Percentiles rank a stretch among this genome's conserved stretches.
These are phyloP conservation scores for Pisolithus albus DNA, from an alignment of 768 basidiomycete genomes.

Conservation along the genomic window DNA sequence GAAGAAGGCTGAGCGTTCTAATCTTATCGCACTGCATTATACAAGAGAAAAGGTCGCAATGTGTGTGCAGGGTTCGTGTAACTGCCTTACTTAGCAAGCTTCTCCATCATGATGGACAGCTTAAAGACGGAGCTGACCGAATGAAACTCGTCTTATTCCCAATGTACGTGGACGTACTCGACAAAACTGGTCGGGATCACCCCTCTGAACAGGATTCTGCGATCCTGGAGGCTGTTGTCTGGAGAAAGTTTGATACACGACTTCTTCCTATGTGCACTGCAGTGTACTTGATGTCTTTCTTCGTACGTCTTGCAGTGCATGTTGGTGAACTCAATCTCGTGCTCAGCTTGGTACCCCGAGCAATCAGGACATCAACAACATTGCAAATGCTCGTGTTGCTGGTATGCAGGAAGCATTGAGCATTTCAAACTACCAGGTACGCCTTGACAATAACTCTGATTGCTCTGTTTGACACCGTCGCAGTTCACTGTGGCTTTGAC, in stretches of 20 bases:
- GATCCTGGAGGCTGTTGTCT: constrained; percentile 34
- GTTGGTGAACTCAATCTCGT: neutral
- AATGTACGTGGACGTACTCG: constrained; percentile 5
- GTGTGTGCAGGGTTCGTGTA: no score
- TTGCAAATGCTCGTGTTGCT: constrained; percentile 56
- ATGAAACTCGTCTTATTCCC: neutral
- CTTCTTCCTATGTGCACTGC: constrained; percentile 43
- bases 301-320: constrained; percentile 31
- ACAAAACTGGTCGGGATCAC: constrained; percentile 2
- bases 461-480: neutral
- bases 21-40: no score
- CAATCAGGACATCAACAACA: constrained; percentile 35
- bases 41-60: no score
- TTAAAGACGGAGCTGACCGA: constrained; percentile 1
- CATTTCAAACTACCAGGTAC: constrained; percentile 23
- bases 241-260: constrained; percentile 44
- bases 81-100: no score
- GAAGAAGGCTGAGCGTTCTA: no score
- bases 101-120: no score
- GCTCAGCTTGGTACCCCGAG: neutral
- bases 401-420: constrained; percentile 48
- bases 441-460: neutral
- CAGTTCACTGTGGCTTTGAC: constrained; percentile 15
- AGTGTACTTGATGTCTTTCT: constrained; percentile 47
- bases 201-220: constrained; percentile 10